Percentiles rank a stretch among this genome's conserved stretches.
These are phyloP conservation scores for Megacollybia marginata DNA, from an alignment of 768 basidiomycete species.

Conservation along the genomic window DNA sequence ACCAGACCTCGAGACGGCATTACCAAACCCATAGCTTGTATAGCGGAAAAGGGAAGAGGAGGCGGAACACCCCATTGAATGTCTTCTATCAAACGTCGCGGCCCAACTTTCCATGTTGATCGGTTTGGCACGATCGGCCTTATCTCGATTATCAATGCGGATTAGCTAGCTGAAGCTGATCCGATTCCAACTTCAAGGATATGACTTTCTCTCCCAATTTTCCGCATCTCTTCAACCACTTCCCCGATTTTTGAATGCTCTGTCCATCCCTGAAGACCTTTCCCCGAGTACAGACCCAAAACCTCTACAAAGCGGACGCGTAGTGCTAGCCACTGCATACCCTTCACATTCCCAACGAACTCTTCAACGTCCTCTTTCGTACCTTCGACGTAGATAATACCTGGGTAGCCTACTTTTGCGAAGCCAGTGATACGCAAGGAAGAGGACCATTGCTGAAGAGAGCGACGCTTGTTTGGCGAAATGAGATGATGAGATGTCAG, in stretches of 20 bases:
- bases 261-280: conserved; percentile 31
- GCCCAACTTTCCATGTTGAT: no score
- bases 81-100: no score
- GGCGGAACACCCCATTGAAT: no score
- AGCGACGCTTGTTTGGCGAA: conserved; percentile 55
- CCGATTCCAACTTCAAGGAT: conserved; percentile 66
- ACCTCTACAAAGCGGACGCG: conserved; percentile 54
- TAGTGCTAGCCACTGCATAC: conserved; percentile 76
- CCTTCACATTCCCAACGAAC: conserved; percentile 60
- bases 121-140: no score
- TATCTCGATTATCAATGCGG: no score
- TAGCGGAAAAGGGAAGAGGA: no score
- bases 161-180: no score
- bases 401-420: conserved; percentile 71
- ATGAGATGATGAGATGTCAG: conserved; percentile 70
- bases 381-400: conserved; percentile 69
- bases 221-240: conserved; percentile 60
- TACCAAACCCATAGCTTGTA: no score
- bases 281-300: conserved; percentile 7
- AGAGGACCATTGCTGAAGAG: conserved; percentile 48
- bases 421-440: conserved; percentile 54
- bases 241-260: conserved; percentile 68
- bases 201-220: conserved; percentile 44
- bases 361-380: conserved; percentile 43
- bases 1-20: no score